These are phyloP conservation scores for Moesziomyces sp. DNA, from an alignment of 1,284 basidiomycete species.

Conservation along the genomic window DNA sequence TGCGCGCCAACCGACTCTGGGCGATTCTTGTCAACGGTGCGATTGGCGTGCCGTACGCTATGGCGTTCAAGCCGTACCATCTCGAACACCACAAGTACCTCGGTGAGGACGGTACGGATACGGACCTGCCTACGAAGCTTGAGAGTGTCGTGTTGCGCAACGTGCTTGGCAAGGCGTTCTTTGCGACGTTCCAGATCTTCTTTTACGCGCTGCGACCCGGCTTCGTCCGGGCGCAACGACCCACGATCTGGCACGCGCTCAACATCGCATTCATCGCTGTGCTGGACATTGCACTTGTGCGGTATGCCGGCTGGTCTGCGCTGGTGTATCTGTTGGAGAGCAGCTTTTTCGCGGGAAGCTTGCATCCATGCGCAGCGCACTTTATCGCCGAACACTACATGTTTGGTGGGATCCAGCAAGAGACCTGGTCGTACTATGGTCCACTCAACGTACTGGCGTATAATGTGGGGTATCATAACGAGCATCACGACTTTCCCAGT, in stretches of 20 bases:
- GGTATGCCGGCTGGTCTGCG: conserved; percentile 45
- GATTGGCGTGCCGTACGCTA: conserved; percentile 93
- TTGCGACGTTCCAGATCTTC: conserved; percentile 96
- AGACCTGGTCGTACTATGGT: conserved; percentile 98
- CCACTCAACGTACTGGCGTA: conserved; percentile 90
- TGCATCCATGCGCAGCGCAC: conserved; percentile 95
- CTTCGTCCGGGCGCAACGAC: conserved; percentile 85
- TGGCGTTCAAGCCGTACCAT: conserved; percentile 96
- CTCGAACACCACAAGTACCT: conserved; percentile 85
- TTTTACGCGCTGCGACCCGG: conserved; percentile 97
- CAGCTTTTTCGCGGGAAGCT: conserved; percentile 92
- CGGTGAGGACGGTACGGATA: conserved; percentile 96
- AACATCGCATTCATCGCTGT: conserved; percentile 79
- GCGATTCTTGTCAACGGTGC: conserved; percentile 92
- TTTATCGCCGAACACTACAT: conserved; percentile 85
- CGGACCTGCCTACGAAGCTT: conserved; percentile 86
- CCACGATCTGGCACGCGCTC: conserved; percentile 84
- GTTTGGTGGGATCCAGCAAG: conserved; percentile 73
- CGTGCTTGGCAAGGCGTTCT: conserved; percentile 96
- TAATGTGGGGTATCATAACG: conserved; percentile 98
- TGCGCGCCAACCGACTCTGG: conserved; percentile 84
- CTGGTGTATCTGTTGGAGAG: conserved; percentile 82
- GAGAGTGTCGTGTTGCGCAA: conserved; percentile 90
- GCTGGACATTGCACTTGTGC: conserved; percentile 76
- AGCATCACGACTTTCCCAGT: conserved; percentile 98